These are phyloP conservation scores for Fusarium equiseti DNA, from an alignment of 2,329 filamentous ascomycete genomes.

Conservation along the genomic window DNA sequence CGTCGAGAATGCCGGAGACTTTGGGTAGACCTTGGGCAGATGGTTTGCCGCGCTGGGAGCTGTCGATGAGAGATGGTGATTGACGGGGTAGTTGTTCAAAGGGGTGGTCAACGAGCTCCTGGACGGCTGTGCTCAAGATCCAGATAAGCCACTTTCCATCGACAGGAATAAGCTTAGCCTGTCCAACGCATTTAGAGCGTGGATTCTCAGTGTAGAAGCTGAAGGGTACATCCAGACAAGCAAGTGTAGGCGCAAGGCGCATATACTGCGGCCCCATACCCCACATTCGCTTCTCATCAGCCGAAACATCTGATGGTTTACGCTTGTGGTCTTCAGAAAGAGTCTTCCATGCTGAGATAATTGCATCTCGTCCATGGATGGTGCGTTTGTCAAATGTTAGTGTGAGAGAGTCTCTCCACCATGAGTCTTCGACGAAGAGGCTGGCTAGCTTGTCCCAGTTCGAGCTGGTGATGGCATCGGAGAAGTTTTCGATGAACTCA, in stretches of 20 bases:
- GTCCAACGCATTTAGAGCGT: not conserved
- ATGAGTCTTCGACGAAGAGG: not conserved
- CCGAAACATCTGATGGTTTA: not conserved
- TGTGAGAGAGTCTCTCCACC: not conserved
- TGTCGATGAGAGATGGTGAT: not conserved
- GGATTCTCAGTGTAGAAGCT: not conserved
- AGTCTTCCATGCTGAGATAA: not conserved
- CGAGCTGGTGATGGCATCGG: not conserved
- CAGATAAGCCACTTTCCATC: not conserved
- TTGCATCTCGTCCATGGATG: not conserved
- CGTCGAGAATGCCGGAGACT: not conserved
- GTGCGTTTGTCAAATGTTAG: not conserved
- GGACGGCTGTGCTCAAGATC: not conserved
- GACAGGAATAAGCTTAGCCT: not conserved
- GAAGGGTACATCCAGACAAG: not conserved
- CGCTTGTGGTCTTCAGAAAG: not conserved
- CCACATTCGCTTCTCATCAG: not conserved
- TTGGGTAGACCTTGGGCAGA: not conserved
- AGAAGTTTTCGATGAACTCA: not conserved
- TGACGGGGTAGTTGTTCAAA: not conserved
- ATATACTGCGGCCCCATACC: not conserved
- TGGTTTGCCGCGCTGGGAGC: not conserved
- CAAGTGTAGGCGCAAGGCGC: not conserved
- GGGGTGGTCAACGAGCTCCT: not conserved
- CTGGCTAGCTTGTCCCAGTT: not conserved